phyloP scores from a whole-genome alignment of 371 early-diverging fungal species.

The Rhizopus sp. region DNA sequence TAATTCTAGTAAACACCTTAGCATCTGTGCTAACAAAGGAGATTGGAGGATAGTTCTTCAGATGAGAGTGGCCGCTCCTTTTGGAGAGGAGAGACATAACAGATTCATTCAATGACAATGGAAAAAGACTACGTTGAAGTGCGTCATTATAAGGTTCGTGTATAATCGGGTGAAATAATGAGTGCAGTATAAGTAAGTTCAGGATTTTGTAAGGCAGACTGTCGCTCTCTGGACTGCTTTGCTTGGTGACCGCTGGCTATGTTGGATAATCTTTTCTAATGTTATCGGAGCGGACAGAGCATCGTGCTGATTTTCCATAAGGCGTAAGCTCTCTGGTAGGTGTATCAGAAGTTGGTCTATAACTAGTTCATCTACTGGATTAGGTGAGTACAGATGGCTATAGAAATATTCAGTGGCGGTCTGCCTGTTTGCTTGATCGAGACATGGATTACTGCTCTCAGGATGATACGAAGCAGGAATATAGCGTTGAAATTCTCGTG shows the following conservation, averaged over 20 bases:
- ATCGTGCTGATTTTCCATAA: too few relatives aligned
- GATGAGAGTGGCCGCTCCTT: conserved; percentile 12
- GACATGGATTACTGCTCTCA: too few relatives aligned
- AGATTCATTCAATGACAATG: conserved; percentile 18
- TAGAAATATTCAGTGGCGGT: too few relatives aligned
- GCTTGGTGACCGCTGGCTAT: not conserved
- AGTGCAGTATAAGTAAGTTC: not conserved
- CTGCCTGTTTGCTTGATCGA: too few relatives aligned
- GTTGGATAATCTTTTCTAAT: not conserved
- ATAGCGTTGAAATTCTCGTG: too few relatives aligned
- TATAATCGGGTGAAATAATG: not conserved
- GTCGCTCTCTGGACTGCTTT: conserved; percentile 15
- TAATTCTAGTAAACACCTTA: conserved; percentile 6
- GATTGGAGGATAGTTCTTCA: conserved; percentile 25
- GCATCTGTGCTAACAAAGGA: conserved; percentile 12
- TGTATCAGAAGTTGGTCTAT: too few relatives aligned
- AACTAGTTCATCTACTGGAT: too few relatives aligned
- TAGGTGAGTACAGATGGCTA: too few relatives aligned
- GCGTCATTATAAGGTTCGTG: conserved; percentile 23
- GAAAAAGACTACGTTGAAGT: conserved; percentile 10
- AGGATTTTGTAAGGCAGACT: conserved; percentile 23
- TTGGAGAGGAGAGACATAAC: conserved; percentile 23
- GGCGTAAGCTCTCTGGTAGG: too few relatives aligned
- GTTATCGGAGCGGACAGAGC: too few relatives aligned
- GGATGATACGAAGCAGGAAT: too few relatives aligned